These are phyloP conservation scores for Thelonectria olida DNA, from an alignment of 2,329 filamentous ascomycete genomes.

Conservation along the genomic window DNA sequence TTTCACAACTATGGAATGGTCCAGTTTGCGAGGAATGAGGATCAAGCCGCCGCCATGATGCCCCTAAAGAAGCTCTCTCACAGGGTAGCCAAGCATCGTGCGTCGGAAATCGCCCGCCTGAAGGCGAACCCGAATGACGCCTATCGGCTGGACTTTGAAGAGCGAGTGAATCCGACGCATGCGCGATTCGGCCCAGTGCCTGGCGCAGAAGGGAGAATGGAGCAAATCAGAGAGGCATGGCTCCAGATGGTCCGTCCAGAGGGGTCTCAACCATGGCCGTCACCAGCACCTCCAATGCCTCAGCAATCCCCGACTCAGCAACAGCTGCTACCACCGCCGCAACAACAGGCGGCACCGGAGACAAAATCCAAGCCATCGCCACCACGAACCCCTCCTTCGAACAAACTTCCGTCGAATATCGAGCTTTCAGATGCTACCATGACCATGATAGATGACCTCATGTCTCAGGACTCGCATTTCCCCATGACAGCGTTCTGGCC, in stretches of 20 bases:
- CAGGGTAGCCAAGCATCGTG: constrained; percentile 61
- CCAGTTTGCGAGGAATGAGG: constrained; percentile 54
- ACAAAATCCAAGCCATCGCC: constrained; percentile 22
- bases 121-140: constrained; percentile 59
- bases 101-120: constrained; percentile 59
- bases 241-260: constrained; percentile 55
- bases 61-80: constrained; percentile 64
- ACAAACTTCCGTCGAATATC: constrained; percentile 30
- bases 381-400: constrained; percentile 28
- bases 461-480: constrained; percentile 23
- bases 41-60: constrained; percentile 59
- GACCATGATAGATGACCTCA: constrained; percentile 38
- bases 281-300: constrained; percentile 16
- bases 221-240: constrained; percentile 60
- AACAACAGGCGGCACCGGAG: not conserved
- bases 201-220: constrained; percentile 56
- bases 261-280: constrained; percentile 28
- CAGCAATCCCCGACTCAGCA: not conserved
- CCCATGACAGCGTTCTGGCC: constrained; percentile 35
- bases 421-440: constrained; percentile 43
- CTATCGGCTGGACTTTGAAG: constrained; percentile 58
- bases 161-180: constrained; percentile 54
- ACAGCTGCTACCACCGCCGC: not conserved
- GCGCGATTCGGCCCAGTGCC: constrained; percentile 59
- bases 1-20: constrained; percentile 51